Evolutionary conservation across 139 green algal species (phyloP).

Genomic region (Tetraselmis chui): DNA sequence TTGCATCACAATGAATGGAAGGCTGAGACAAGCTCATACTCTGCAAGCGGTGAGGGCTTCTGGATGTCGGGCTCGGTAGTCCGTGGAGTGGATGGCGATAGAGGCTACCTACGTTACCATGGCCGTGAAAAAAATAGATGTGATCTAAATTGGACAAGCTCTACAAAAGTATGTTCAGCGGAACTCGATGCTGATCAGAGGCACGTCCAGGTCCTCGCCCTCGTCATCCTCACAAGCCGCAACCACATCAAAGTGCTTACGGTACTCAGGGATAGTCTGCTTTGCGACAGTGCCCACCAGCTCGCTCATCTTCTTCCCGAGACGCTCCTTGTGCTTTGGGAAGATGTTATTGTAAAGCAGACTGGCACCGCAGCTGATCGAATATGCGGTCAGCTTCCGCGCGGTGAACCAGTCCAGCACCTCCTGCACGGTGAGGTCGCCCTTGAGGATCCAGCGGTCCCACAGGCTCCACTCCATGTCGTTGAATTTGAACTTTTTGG

Average conservation of each 20-base stretch:
- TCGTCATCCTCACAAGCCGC: constrained; percentile 94
- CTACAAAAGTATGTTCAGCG: too few species aligned
- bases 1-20: too few species aligned
- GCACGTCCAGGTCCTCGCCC: constrained; percentile 76
- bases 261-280: constrained; percentile 28
- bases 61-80: too few species aligned
- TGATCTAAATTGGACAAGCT: too few species aligned
- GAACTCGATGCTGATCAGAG: constrained; percentile 71
- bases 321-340: constrained; percentile 90
- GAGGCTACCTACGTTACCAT: too few species aligned
- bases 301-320: constrained; percentile 65
- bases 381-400: constrained; percentile 78
- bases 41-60: too few species aligned
- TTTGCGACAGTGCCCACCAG: constrained; percentile 37
- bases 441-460: constrained; percentile 94
- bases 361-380: constrained; percentile 79
- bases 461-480: constrained; percentile 88
- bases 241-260: constrained; percentile 95
- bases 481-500: constrained; percentile 67
- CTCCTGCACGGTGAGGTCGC: constrained; percentile 85
- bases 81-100: too few species aligned
- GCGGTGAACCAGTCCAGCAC: constrained; percentile 89
- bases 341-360: constrained; percentile 99
- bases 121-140: too few species aligned
- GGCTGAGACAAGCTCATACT: too few species aligned